Conservation (phyloP, 768 basidiomycete species). For the Bullera alba region DNA sequence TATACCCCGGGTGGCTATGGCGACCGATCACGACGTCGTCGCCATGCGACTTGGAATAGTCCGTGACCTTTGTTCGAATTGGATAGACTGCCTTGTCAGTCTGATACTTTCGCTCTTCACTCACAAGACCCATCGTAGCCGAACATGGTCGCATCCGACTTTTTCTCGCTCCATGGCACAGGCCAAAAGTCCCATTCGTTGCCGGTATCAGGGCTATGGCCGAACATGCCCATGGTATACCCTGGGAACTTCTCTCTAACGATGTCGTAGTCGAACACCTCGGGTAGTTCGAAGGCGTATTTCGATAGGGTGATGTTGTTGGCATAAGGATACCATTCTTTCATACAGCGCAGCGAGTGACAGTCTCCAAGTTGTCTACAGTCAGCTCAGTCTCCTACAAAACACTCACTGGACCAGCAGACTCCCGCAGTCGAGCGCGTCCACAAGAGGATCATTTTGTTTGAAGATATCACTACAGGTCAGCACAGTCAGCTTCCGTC, state of each 20-base stretch:
- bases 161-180: constrained; percentile 30
- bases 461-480: constrained; percentile 42
- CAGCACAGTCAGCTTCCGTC: neutral
- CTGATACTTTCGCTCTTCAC: too few relatives aligned
- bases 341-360: constrained; percentile 31
- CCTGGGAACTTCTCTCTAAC: constrained; percentile 25
- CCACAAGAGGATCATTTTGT: constrained; percentile 35
- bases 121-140: constrained; percentile 43
- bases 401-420: constrained; percentile 41
- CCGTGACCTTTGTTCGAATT: constrained; percentile 35
- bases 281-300: constrained; percentile 43
- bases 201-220: constrained; percentile 42
- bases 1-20: constrained; percentile 40
- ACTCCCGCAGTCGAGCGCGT: constrained; percentile 39
- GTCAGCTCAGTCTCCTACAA: constrained; percentile 1
- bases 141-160: constrained; percentile 35
- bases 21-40: too few relatives aligned
- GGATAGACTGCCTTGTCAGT: too few relatives aligned
- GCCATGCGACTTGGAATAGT: constrained; percentile 9
- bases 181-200: constrained; percentile 46
- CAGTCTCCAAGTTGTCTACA: constrained; percentile 42
- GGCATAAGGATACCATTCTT: constrained; percentile 40
- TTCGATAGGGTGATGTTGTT: constrained; percentile 45
- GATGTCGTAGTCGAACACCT: constrained; percentile 33
- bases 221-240: constrained; percentile 39